phyloP scores from a whole-genome alignment of 2,329 filamentous ascomycete genomes.

The Trichoderma koningii region DNA sequence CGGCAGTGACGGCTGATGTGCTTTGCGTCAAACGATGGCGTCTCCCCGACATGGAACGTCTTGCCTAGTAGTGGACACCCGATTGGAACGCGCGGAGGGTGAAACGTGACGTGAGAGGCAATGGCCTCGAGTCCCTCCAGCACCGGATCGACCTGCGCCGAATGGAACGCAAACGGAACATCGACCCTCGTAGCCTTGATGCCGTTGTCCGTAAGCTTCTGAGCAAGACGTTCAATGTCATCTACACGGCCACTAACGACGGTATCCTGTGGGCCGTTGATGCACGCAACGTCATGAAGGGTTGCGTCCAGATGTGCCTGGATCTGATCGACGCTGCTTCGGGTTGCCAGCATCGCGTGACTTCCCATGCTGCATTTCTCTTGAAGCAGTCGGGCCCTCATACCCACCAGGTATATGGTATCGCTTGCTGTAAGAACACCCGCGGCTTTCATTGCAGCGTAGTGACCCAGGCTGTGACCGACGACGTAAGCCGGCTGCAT shows the following conservation, averaged over 20 bases:
- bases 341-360: conserved; percentile 60
- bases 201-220: conserved; percentile 37
- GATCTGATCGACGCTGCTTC: conserved; percentile 43
- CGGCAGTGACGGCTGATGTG: conserved; percentile 21
- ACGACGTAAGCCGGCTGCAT: conserved; percentile 58
- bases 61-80: conserved; percentile 64
- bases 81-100: conserved; percentile 53
- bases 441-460: conserved; percentile 60
- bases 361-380: conserved; percentile 67
- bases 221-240: conserved; percentile 49
- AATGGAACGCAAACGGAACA: conserved; percentile 58
- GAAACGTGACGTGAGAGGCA: conserved; percentile 43
- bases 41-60: conserved; percentile 50
- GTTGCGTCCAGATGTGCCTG: conserved; percentile 28
- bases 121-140: conserved; percentile 59
- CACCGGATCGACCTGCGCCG: conserved; percentile 56
- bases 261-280: conserved; percentile 74
- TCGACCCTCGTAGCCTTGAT: conserved; percentile 50
- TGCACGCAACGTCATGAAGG: conserved; percentile 65
- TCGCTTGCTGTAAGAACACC: conserved; percentile 72
- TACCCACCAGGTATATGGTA: conserved; percentile 71
- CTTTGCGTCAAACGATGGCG: neutral
- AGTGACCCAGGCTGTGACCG: conserved; percentile 53
- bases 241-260: conserved; percentile 60
- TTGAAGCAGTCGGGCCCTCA: conserved; percentile 63